Evolutionary conservation across 345 rosid species (phyloP).

Genomic region (Firmiana major): DNA sequence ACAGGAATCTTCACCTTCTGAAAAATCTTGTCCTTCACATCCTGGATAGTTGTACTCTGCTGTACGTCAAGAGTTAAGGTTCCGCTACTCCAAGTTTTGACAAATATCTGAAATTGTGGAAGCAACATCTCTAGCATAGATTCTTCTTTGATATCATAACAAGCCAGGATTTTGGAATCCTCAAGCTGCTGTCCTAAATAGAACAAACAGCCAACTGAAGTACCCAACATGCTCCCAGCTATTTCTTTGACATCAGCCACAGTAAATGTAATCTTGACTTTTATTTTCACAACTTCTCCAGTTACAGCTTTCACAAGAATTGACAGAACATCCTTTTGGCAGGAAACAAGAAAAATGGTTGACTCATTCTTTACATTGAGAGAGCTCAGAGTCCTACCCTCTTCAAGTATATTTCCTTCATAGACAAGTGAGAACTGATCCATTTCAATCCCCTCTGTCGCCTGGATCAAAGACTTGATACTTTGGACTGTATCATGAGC

Average conservation of each 20-base stretch:
- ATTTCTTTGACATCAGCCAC: conserved; percentile 31
- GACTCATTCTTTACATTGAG: conserved; percentile 21
- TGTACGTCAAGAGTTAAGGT: conserved; percentile 32
- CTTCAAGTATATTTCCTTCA: conserved; percentile 28
- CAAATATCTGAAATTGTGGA: conserved; percentile 26
- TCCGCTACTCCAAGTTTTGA: conserved; percentile 29
- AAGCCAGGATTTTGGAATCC: conserved; percentile 31
- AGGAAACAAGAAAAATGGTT: conserved; percentile 22
- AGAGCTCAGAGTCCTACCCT: conserved; percentile 26
- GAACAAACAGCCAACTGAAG: conserved; percentile 3
- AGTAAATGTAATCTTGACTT: conserved; percentile 20
- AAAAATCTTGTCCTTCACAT: conserved; percentile 20
- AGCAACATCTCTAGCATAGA: conserved; percentile 19
- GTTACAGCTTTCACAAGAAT: conserved; percentile 22
- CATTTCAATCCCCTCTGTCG: conserved; percentile 22
- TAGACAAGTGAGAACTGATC: conserved; percentile 26
- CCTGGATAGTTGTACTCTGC: conserved; percentile 3
- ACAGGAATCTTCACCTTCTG: conserved; percentile 15
- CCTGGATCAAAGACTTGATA: conserved; percentile 26
- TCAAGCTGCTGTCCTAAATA: conserved; percentile 27
- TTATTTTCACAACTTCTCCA: conserved; percentile 20
- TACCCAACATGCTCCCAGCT: conserved; percentile 12
- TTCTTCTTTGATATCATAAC: conserved; percentile 27
- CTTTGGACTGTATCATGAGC: conserved; percentile 20
- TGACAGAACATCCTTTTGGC: conserved; percentile 21